Percentiles rank a stretch among this genome's conserved stretches.
phyloP scores from a whole-genome alignment of 2,329 filamentous ascomycete species.

The Teratosphaeria viscida region DNA sequence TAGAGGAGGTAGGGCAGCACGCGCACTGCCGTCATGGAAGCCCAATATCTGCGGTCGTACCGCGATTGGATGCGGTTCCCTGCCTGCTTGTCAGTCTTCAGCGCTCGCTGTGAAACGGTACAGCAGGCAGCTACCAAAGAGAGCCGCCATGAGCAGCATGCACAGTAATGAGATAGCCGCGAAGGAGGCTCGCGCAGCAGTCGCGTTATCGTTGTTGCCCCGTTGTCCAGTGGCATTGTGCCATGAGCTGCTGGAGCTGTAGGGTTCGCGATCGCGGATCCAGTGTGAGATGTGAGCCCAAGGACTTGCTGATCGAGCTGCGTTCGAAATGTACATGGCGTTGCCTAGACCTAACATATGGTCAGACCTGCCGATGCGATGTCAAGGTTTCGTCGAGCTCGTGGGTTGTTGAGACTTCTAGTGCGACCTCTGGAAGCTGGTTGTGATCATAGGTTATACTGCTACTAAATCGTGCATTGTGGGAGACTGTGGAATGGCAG shows the following conservation, averaged over 20 bases:
- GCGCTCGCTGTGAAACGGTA: not conserved
- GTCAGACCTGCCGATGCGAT: not conserved
- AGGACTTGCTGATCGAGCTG: not conserved
- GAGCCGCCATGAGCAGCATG: slow-evolving; percentile 19
- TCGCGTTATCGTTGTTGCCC: slow-evolving; percentile 1
- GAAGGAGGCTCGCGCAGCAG: slow-evolving; percentile 1
- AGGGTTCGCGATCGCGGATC: not conserved
- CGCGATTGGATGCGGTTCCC: slow-evolving; percentile 19
- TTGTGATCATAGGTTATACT: not conserved
- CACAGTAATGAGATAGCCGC: slow-evolving; percentile 13
- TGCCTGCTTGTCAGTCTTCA: slow-evolving; percentile 2
- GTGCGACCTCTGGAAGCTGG: not conserved
- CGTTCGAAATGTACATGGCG: not conserved
- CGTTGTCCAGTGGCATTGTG: not conserved
- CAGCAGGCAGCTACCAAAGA: slow-evolving; percentile 13
- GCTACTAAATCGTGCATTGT: not conserved
- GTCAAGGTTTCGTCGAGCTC: not conserved
- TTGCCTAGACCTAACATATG: not conserved
- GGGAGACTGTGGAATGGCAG: not conserved
- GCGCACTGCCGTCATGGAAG: slow-evolving; percentile 21
- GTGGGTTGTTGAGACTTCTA: not conserved
- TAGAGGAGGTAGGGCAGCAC: slow-evolving; percentile 27
- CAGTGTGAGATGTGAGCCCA: not conserved
- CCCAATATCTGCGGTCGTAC: slow-evolving; percentile 8
- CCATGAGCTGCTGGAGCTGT: not conserved